Evolutionary conservation across 805 yeast species (phyloP), one percentile per base, ranked within the genome.

Genomic region (Metschnikowia gelsemii): DNA sequence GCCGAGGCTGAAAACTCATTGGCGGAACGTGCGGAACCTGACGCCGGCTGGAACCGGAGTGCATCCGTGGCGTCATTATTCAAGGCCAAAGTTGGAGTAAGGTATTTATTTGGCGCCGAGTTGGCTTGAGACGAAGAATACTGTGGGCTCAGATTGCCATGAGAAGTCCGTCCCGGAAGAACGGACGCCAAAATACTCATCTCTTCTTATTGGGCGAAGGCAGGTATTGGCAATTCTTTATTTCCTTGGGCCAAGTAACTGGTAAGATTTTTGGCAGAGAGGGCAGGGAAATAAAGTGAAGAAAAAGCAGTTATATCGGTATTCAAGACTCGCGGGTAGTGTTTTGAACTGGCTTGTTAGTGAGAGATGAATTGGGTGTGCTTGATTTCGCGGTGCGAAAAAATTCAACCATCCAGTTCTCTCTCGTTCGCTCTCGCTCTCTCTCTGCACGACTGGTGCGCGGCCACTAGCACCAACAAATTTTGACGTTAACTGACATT

Each of bases 71-170:
- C 38, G 23, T 55, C 59, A 25, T 60, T 62, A 21, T 54, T 50
- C 25, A 61, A 46, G 14, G 62, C 54, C 38, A 67, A 44, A 4
- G 70, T 63, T 5, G 71, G 71, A 9, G 57, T 36, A 26, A 68
- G 57, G 47, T 52, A 62, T 45, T 58, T 63, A 33, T 40, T 29
- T 24, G 36, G 20, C 13, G 33, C 22, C 8, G 20, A 14, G 13
- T 35, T 40, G 7, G 40, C 20, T 34, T 21, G 40, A 6, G 32
- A 18, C 13, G 40, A 12, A n/a, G 29, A n/a, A 9, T 19, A n/a
- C 34, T 7, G 30, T 16, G 23, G 38, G 28, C 22, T 27, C 27
- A 9, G 35, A n/a, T 43, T 27, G 5, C 33, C 39, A 12, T 32
- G 18, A 9, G 48, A 11, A 14, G 43, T n/a, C 21, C 41, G 40